A percentile compares a stretch with the other conserved stretches of the same genome.
These are phyloP conservation scores for Dothideomycetidae sp. DNA, from an alignment of 2,329 filamentous ascomycete genomes.

Conservation along the genomic window DNA sequence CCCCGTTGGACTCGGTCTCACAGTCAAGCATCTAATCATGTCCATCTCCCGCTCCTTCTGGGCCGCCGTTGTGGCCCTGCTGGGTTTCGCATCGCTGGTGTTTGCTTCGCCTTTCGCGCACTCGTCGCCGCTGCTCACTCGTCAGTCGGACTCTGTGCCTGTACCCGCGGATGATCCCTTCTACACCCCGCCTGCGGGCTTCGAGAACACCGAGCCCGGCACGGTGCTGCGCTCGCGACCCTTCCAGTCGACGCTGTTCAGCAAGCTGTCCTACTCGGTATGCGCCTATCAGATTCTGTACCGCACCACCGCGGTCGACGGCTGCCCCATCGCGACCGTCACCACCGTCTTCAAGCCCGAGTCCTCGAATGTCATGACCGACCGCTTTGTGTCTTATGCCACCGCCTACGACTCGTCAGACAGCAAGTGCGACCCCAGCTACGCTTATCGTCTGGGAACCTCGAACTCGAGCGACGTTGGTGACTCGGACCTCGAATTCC, in stretches of 20 bases:
- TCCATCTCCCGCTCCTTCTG: too few relatives aligned
- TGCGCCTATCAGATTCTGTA: constrained; percentile 17
- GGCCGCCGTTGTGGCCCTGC: not conserved
- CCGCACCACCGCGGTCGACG: constrained; percentile 16
- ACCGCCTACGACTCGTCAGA: constrained; percentile 23
- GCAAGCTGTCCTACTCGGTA: constrained; percentile 15
- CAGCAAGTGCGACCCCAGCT: constrained; percentile 26
- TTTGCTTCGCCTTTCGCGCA: not conserved
- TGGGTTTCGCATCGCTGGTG: not conserved
- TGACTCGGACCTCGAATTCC: constrained; percentile 14
- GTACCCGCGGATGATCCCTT: constrained; percentile 16
- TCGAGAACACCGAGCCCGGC: constrained; percentile 14
- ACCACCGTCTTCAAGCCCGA: constrained; percentile 18
- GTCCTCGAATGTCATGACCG: constrained; percentile 11
- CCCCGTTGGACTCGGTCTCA: too few relatives aligned
- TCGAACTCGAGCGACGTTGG: not conserved
- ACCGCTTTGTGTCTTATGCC: constrained; percentile 19
- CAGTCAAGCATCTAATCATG: too few relatives aligned
- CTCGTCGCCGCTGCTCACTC: not conserved
- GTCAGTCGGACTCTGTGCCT: not conserved
- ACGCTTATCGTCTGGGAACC: constrained; percentile 19
- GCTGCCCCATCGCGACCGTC: constrained; percentile 16
- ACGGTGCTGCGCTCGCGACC: constrained; percentile 15
- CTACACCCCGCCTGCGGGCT: constrained; percentile 16
- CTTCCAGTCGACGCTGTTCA: constrained; percentile 15